Evolutionary conservation across 2,329 filamentous ascomycete genomes (phyloP), one percentile per base, ranked within the genome.

Genomic region (Aspergillus ruber): DNA sequence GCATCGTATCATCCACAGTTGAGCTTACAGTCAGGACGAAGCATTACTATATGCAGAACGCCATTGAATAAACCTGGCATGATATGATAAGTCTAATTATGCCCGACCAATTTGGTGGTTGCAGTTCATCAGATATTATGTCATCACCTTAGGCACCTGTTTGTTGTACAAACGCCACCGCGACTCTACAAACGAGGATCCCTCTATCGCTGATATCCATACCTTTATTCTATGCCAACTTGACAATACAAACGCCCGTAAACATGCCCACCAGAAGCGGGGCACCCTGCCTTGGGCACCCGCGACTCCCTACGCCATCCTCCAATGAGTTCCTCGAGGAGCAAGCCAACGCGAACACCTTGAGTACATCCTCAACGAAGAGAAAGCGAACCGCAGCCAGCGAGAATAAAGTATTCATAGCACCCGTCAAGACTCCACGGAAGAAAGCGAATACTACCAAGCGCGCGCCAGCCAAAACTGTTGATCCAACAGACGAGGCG

Each of bases 401-500:
- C 18, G 36, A 18, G 9, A 21, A 4, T 21, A 18, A 15, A 17
- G 3, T 20, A 40, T 32, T 21, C 0, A 40, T 48, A 20, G 15
- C 36, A 13, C 21, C 53, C 4, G 23, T 44, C 2, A 56, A 53
- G 32, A 38, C 32, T 21, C 17, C 46, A 2, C 51, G 49, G n/a
- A 29, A 44, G 40, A 43, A 25, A 25, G n/a, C 15, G 12, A 20
- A n/a, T 36, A 25, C 8, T 33, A 15, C 15, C 23, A 7, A 6
- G n/a, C 10, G 20, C n/a, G 15, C 47, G 36, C 15, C 46, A 18
- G 40, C 9, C n/a, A 44, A 55, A 13, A 48, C 53, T 21, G 43
- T 56, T 21, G 52, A 61, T 45, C 29, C 56, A 25, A 60, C 54
- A 3, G 41, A 45, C 17, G 47, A 54, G 17, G 46, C 45, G 2